A percentile compares a stretch with the other conserved stretches of the same genome.
Evolutionary conservation across 1,284 basidiomycete species (phyloP).

Genomic region (Leccinum solheimii): DNA sequence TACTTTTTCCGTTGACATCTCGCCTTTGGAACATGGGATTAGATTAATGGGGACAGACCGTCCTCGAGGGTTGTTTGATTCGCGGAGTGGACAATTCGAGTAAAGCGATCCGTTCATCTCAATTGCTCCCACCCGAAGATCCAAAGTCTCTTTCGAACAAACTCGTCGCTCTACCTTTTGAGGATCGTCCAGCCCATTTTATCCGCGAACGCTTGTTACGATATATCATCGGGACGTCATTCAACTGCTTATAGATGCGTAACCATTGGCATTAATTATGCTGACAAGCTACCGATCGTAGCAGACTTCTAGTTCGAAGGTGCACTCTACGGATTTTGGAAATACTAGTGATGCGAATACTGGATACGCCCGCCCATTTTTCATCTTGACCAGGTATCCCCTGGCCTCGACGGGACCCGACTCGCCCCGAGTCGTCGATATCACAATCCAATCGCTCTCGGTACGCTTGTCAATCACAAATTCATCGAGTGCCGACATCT

Average conservation of each 20-base stretch:
- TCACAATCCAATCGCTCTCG: not conserved
- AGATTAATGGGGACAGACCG: conserved; percentile 7
- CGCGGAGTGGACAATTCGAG: conserved; percentile 30
- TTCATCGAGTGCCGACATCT: not conserved
- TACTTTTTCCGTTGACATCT: too few species aligned
- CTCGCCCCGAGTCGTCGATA: not conserved
- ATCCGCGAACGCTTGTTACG: not conserved
- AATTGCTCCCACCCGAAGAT: conserved; percentile 15
- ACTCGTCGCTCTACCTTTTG: not conserved
- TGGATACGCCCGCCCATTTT: not conserved
- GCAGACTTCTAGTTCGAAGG: not conserved
- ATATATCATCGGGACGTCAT: not conserved
- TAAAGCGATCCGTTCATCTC: not conserved
- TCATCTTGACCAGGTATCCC: not conserved
- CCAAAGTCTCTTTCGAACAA: conserved; percentile 6
- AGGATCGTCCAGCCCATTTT: not conserved
- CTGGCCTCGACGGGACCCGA: not conserved
- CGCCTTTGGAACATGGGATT: conserved; percentile 4
- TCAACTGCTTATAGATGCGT: not conserved
- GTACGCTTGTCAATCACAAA: not conserved
- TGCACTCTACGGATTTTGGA: not conserved
- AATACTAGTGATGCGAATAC: not conserved
- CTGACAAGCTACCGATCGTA: not conserved
- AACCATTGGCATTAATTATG: not conserved
- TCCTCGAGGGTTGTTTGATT: conserved; percentile 6